phyloP scores from a whole-genome alignment of 768 basidiomycete genomes.

The Panus rudis region DNA sequence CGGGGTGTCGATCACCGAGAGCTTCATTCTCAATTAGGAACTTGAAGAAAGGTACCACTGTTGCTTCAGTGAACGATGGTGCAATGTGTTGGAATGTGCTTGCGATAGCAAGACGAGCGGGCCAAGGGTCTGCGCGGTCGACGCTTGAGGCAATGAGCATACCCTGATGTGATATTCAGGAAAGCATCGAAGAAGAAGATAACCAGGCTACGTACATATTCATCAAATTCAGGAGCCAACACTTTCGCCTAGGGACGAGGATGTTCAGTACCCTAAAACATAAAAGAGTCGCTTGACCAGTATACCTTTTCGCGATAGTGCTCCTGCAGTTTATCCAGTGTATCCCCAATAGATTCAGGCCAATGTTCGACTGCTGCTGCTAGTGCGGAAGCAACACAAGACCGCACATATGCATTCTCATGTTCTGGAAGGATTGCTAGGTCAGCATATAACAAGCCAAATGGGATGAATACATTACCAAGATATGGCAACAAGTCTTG shows the following conservation, averaged over 20 bases:
- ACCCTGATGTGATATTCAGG: conserved; percentile 44
- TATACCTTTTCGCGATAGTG: conserved; percentile 80
- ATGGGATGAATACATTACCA: conserved; percentile 37
- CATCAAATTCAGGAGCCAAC: conserved; percentile 86
- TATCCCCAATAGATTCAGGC: conserved; percentile 46
- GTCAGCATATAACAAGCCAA: neutral
- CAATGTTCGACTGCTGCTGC: conserved; percentile 70
- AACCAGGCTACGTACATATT: conserved; percentile 57
- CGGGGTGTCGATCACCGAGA: conserved; percentile 75
- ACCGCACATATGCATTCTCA: conserved; percentile 73
- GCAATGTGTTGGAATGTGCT: conserved; percentile 61
- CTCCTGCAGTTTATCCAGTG: conserved; percentile 49
- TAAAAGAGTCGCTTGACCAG: neutral
- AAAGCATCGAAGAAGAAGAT: neutral
- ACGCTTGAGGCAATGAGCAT: conserved; percentile 87
- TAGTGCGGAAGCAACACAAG: conserved; percentile 62
- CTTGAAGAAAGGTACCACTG: conserved; percentile 67
- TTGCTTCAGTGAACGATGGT: conserved; percentile 50
- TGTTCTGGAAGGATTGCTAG: conserved; percentile 45
- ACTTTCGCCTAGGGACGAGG: conserved; percentile 66
- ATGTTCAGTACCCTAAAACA: neutral
- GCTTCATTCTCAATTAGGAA: conserved; percentile 85
- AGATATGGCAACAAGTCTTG: conserved; percentile 55
- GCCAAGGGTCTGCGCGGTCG: conserved; percentile 87
- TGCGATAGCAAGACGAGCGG: conserved; percentile 69